Conservation (phyloP, 164 flowering plant genomes). For the Protea cynaroides region DNA sequence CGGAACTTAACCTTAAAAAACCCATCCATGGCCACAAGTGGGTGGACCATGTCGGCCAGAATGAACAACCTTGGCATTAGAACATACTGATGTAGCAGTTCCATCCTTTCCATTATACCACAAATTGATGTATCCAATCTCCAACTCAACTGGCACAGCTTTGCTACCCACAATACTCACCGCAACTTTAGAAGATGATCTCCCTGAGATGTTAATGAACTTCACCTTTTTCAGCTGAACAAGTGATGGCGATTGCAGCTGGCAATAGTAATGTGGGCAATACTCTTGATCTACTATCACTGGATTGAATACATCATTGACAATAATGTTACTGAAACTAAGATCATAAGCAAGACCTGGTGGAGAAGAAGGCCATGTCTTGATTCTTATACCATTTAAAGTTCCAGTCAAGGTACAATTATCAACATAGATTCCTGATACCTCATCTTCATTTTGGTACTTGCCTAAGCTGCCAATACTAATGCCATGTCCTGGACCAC, state of each 20-base stretch:
- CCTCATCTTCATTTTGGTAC: slow-evolving; percentile 27
- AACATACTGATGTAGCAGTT: too few relatives aligned
- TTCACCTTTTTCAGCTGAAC: slow-evolving; percentile 11
- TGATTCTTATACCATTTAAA: slow-evolving; percentile 40
- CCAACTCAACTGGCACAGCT: too few relatives aligned
- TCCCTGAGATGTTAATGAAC: too few relatives aligned
- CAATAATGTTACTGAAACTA: slow-evolving; percentile 30
- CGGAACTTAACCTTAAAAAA: too few relatives aligned
- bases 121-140: too few relatives aligned
- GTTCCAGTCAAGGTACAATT: slow-evolving; percentile 39
- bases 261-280: slow-evolving; percentile 39
- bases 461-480: slow-evolving; percentile 57
- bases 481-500: too few relatives aligned
- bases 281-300: slow-evolving; percentile 50
- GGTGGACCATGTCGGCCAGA: too few relatives aligned
- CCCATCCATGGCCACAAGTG: too few relatives aligned
- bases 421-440: slow-evolving; percentile 19
- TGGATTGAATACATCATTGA: slow-evolving; percentile 38
- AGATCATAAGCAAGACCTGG: slow-evolving; percentile 20
- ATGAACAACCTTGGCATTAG: too few relatives aligned
- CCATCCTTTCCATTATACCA: too few relatives aligned
- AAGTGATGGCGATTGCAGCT: slow-evolving; percentile 23
- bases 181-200: too few relatives aligned
- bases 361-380: slow-evolving; percentile 36
- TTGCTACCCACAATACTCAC: too few relatives aligned